Percentiles rank a stretch among this genome's conserved stretches.
phyloP scores from a whole-genome alignment of 2,329 filamentous ascomycete genomes.

The Ceratocystis papillata region DNA sequence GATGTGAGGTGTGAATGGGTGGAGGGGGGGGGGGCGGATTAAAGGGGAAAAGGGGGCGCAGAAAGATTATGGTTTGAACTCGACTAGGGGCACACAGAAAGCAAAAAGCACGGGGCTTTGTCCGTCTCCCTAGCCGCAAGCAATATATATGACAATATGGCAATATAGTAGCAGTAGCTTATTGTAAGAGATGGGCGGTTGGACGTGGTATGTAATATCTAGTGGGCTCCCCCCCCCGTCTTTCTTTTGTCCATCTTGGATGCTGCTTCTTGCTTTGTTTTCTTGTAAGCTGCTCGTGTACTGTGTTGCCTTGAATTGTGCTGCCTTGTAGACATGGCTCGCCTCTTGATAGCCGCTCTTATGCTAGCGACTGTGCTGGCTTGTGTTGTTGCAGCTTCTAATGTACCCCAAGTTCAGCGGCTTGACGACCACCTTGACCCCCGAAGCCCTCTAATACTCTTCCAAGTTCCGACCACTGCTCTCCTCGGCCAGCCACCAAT shows the following conservation, averaged over 20 bases:
- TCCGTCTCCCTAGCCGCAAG: neutral
- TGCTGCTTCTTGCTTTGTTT: neutral
- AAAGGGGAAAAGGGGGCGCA: too few relatives aligned
- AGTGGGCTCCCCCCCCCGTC: neutral
- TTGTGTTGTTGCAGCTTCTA: neutral
- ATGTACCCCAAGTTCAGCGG: neutral
- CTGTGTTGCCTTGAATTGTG: neutral
- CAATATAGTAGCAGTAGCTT: neutral
- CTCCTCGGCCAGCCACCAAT: constrained; percentile 1
- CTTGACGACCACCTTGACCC: neutral
- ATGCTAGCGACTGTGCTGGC: neutral
- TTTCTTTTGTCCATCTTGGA: neutral
- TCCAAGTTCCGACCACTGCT: neutral
- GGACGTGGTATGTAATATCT: neutral
- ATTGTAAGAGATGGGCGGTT: neutral
- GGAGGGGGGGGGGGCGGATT: too few relatives aligned
- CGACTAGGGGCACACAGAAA: neutral
- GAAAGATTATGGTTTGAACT: too few relatives aligned
- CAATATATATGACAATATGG: neutral
- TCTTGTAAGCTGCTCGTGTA: neutral
- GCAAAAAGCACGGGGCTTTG: neutral
- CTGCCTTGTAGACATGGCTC: neutral
- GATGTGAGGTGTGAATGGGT: too few relatives aligned
- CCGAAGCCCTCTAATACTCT: too few relatives aligned
- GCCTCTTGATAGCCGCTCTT: neutral